Evolutionary conservation across 768 basidiomycete genomes (phyloP).

Genomic region (Tulasnella sp.): DNA sequence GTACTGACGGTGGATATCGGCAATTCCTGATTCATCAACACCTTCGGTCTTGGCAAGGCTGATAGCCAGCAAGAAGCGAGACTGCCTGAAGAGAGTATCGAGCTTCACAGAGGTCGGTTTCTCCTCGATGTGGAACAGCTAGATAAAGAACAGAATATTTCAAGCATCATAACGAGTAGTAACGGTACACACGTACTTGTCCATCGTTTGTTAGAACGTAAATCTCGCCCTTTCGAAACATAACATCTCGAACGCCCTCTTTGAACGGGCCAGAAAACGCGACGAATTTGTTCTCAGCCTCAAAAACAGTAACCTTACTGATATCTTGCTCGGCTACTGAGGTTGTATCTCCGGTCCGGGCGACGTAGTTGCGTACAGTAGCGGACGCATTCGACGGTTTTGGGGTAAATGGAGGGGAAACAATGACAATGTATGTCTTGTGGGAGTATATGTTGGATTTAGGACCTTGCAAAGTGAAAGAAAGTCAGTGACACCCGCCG

Average conservation of each 20-base stretch:
- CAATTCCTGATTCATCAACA: constrained; percentile 58
- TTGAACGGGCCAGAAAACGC: constrained; percentile 72
- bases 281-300: constrained; percentile 83
- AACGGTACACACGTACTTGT: constrained; percentile 36
- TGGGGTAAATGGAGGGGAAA: constrained; percentile 72
- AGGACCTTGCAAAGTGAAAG: constrained; percentile 34
- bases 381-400: constrained; percentile 52
- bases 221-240: constrained; percentile 70
- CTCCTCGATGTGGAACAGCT: constrained; percentile 60
- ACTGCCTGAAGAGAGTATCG: constrained; percentile 69
- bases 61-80: constrained; percentile 67
- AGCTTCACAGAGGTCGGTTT: constrained; percentile 76
- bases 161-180: not conserved
- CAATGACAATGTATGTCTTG: constrained; percentile 76
- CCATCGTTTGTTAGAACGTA: constrained; percentile 72
- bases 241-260: constrained; percentile 69
- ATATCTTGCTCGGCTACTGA: constrained; percentile 38
- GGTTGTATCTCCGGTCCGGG: constrained; percentile 33
- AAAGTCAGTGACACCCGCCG: too few relatives aligned
- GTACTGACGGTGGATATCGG: constrained; percentile 81
- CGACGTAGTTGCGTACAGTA: constrained; percentile 62
- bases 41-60: constrained; percentile 70
- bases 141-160: not conserved
- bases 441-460: constrained; percentile 70
- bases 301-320: constrained; percentile 73